phyloP scores from a whole-genome alignment of 768 basidiomycete species.

The Podaxis mareebaensis region DNA sequence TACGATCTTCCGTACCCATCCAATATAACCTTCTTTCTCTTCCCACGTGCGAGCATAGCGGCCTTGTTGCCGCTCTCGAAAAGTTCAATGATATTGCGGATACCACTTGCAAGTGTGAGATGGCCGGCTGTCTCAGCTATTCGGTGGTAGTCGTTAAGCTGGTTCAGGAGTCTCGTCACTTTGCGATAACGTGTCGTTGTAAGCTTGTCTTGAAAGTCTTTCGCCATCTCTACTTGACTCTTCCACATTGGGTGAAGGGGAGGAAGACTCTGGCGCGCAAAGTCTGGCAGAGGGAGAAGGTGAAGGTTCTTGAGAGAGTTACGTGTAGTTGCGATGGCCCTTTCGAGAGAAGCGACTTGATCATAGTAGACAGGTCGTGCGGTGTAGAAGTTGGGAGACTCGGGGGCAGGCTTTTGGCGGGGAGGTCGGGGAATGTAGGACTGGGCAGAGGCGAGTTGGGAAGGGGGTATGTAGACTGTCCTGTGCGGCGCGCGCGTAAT shows the following conservation, averaged over 20 bases:
- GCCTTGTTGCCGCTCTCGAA: constrained; percentile 70
- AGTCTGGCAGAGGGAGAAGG: constrained; percentile 78
- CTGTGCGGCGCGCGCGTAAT: neutral
- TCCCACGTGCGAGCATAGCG: constrained; percentile 44
- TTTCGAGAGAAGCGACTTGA: constrained; percentile 64
- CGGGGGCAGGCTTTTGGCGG: constrained; percentile 39
- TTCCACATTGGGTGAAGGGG: constrained; percentile 70
- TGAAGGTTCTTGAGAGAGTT: constrained; percentile 60
- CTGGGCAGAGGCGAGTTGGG: constrained; percentile 16
- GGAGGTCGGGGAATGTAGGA: constrained; percentile 5
- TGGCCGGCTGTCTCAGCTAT: constrained; percentile 63
- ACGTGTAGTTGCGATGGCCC: constrained; percentile 59
- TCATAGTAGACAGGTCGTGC: constrained; percentile 76
- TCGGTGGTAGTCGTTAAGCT: constrained; percentile 62
- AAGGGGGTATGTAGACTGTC: constrained; percentile 17
- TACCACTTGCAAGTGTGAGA: constrained; percentile 50
- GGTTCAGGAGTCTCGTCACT: constrained; percentile 58
- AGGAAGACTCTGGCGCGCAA: constrained; percentile 59
- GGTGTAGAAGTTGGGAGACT: constrained; percentile 84
- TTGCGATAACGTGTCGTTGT: constrained; percentile 71
- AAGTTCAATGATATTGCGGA: constrained; percentile 53
- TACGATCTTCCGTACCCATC: constrained; percentile 86
- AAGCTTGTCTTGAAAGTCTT: constrained; percentile 58
- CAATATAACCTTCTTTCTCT: constrained; percentile 57
- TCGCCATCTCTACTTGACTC: constrained; percentile 55